Evolutionary conservation across 345 rosid species (phyloP).

Genomic region (Schrenkiella parvula): DNA sequence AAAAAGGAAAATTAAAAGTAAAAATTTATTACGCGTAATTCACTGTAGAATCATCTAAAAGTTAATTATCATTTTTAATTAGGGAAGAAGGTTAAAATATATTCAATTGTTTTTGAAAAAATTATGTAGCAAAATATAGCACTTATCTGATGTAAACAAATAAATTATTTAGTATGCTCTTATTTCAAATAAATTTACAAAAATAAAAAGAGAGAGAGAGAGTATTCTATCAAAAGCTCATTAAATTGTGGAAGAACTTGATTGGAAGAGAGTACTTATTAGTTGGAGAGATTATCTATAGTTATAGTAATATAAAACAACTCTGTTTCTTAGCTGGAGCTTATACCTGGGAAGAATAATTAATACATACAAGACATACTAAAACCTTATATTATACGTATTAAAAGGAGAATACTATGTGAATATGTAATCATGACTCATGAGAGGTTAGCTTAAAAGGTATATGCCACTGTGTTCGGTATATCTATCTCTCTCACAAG

Average conservation of each 20-base stretch:
- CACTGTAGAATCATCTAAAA: neutral
- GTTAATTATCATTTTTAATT: neutral
- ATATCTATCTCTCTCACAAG: conserved; percentile 29
- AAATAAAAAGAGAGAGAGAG: neutral
- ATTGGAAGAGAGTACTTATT: neutral
- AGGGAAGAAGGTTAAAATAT: neutral
- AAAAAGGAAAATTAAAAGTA: neutral
- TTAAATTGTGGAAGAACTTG: neutral
- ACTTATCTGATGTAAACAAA: neutral
- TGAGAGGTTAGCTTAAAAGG: conserved; percentile 8
- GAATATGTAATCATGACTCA: conserved; percentile 8
- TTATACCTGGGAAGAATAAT: conserved; percentile 3
- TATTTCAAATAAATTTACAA: neutral
- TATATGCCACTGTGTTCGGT: conserved; percentile 23
- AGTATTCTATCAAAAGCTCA: neutral
- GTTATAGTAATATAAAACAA: neutral
- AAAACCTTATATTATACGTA: conserved; percentile 11
- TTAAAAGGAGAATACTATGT: conserved; percentile 7
- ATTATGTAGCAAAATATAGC: neutral
- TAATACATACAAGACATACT: neutral
- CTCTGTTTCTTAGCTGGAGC: conserved; percentile 21
- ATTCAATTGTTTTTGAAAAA: neutral
- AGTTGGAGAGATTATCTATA: conserved; percentile 1
- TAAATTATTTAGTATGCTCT: neutral
- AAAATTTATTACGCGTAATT: neutral